phyloP scores from a whole-genome alignment of 768 basidiomycete species.

The Auriscalpium vulgare region DNA sequence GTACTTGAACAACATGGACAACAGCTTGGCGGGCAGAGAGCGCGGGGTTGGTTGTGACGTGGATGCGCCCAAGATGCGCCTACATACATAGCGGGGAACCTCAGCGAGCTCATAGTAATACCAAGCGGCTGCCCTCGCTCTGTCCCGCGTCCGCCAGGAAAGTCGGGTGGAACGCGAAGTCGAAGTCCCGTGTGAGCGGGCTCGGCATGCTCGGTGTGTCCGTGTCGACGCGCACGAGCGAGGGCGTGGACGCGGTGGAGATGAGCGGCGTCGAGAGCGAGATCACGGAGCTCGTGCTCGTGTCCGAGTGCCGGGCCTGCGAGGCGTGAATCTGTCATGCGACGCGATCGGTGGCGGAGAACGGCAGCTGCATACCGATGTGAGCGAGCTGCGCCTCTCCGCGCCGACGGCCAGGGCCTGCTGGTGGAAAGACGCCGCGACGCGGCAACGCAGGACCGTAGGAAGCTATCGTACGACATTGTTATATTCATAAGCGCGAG shows the following conservation, averaged over 20 bases:
- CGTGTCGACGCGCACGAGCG: not conserved
- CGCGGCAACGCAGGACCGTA: no score
- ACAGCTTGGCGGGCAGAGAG: no score
- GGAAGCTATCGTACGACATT: no score
- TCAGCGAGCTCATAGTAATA: no score
- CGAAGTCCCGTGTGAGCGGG: not conserved
- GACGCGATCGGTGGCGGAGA: not conserved
- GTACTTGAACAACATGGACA: no score
- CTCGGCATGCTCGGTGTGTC: not conserved
- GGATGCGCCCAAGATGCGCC: no score
- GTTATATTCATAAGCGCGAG: no score
- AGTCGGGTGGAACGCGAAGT: not conserved
- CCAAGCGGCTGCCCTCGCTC: no score
- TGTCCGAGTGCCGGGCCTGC: not conserved
- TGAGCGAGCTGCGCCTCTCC: not conserved
- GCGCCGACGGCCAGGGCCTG: not conserved
- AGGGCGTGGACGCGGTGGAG: not conserved
- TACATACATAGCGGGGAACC: no score
- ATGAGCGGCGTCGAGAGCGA: not conserved
- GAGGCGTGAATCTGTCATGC: not conserved
- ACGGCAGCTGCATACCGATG: not conserved
- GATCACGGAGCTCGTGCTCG: not conserved
- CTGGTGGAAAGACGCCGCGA: not conserved
- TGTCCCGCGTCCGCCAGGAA: no score
- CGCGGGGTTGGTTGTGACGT: no score